Evolutionary conservation across 441 rosid species (phyloP).

Genomic region (Pelargonium cotyledonis): DNA sequence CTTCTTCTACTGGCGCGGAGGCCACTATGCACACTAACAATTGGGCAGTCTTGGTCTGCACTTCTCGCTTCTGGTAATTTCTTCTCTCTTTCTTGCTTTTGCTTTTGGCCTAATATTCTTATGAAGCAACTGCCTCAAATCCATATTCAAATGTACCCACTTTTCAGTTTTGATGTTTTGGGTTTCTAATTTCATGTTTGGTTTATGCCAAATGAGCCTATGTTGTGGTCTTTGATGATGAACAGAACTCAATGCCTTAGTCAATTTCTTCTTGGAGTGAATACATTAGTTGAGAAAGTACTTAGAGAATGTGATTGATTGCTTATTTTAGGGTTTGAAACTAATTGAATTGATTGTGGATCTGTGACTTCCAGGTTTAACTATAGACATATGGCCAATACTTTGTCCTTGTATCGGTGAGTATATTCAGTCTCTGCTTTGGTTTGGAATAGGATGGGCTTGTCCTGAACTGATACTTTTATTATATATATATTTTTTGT

Average conservation of each 20-base stretch:
- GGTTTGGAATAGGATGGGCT: neutral
- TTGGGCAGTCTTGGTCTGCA: slow-evolving; percentile 98
- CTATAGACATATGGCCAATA: slow-evolving; percentile 96
- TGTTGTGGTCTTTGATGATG: neutral
- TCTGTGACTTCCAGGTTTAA: slow-evolving; percentile 63
- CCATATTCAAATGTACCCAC: neutral
- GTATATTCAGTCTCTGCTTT: slow-evolving; percentile 9
- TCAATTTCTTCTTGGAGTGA: neutral
- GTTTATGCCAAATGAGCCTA: neutral
- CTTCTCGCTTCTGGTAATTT: slow-evolving; percentile 87
- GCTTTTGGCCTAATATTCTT: too few relatives aligned
- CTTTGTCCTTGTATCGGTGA: slow-evolving; percentile 85
- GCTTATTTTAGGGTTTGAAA: neutral
- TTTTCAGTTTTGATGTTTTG: neutral
- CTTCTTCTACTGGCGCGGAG: slow-evolving; percentile 32
- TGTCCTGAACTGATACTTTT: neutral
- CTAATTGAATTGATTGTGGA: neutral
- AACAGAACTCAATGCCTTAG: neutral
- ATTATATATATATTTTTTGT: slow-evolving; percentile 9
- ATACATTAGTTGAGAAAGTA: neutral
- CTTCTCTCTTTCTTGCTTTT: too few relatives aligned
- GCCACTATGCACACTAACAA: slow-evolving; percentile 81
- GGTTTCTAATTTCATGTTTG: neutral
- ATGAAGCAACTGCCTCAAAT: neutral
- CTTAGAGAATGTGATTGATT: neutral